Conservation (phyloP, 164 flowering plant species). For the Macadamia integrifolia region DNA sequence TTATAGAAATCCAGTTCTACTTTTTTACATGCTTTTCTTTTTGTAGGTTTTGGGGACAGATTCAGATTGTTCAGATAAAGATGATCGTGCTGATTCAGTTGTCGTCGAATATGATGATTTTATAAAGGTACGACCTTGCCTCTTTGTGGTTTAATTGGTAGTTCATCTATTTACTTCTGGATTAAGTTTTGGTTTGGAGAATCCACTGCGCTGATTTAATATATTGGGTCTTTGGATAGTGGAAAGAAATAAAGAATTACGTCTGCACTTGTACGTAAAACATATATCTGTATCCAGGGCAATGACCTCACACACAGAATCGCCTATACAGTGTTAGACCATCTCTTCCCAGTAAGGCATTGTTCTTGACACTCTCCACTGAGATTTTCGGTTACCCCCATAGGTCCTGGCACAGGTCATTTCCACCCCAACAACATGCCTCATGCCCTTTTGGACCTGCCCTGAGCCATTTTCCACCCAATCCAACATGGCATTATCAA, state of each 20-base stretch:
- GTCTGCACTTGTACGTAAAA: background rate
- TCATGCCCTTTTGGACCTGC: no score
- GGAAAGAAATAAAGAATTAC: background rate
- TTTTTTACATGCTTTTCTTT: background rate
- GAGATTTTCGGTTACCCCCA: no score
- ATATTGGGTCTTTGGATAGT: background rate
- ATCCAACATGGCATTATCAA: no score
- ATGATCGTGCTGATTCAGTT: conserved; percentile 41
- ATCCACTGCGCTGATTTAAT: background rate
- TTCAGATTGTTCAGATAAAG: conserved; percentile 28
- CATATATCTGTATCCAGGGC: background rate
- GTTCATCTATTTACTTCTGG: background rate
- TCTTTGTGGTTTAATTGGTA: background rate
- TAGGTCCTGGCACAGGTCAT: no score
- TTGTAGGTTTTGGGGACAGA: conserved; percentile 39
- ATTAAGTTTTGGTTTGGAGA: background rate
- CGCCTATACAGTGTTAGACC: background rate
- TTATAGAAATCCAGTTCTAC: background rate
- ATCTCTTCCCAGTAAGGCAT: background rate
- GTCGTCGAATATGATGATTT: conserved; percentile 67
- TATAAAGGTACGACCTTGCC: conserved; percentile 43
- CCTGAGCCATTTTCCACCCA: no score
- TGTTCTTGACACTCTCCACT: background rate
- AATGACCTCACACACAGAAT: background rate
- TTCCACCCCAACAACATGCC: no score